Evolutionary conservation across 2,329 filamentous ascomycete genomes (phyloP), one percentile per base, ranked within the genome.

Genomic region (Aspergillus melleus): DNA sequence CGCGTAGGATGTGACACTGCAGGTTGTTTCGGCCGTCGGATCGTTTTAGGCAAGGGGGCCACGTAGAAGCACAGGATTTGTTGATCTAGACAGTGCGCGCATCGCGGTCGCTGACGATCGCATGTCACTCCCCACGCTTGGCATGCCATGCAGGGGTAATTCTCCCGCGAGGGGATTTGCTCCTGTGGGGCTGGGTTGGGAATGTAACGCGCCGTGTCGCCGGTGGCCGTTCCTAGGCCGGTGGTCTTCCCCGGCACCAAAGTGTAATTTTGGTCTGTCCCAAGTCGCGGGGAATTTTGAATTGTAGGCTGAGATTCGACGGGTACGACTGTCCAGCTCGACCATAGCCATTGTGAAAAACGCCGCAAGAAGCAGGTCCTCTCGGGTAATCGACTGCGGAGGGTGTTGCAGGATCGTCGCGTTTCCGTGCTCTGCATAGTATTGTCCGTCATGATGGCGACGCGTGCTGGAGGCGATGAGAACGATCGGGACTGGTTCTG

Each of bases 41-140:
- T 66, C 2, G 61, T 55, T 19, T 62, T 64, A 12, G 57, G 62
- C n/a, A 61, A 50, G 1, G 72, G 69, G 10, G 66, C 64, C n/a
- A 73, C 69, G 49, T 74, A 74, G 32, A 74, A 74, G 57, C 72
- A 74, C 8, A 74, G 54, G 2, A 73, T 59, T 55, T 74, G 72
- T 55, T 74, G 64, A 22, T 73, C 64, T 36, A 67, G 62, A 58
- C 72, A 74, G 57, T 74, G 69, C 11, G 68, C 62, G 36, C 72
- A 74, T 46, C 69, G 71, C 16, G 72, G 72, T 55, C 54, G 62
- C 6, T 65, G 61, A 24, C 66, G 68, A 54, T 74, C 72, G 61
- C 72, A 74, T 9, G 55, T 50, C 6, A 68, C 67, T 3, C 64
- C 62, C 61, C 66, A 65, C 9, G 70, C 63, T n/a, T 71, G 66